These are phyloP conservation scores for Epichloe bromicola DNA, from an alignment of 2,329 filamentous ascomycete species.

Conservation along the genomic window DNA sequence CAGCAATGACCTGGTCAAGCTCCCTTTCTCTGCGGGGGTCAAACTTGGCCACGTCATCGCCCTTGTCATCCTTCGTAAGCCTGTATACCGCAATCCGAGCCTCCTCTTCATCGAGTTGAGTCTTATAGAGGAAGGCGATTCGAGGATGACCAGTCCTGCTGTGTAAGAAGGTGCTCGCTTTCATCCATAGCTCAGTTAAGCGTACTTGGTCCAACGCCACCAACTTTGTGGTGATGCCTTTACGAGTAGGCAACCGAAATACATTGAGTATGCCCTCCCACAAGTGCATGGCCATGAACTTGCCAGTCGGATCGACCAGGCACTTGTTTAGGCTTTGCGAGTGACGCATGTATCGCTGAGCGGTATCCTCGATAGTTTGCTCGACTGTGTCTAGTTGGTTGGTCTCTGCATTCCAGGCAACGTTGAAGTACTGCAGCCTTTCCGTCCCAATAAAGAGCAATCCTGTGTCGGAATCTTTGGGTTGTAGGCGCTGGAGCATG, in stretches of 20 bases:
- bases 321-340: conserved; percentile 74
- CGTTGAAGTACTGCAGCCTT: conserved; percentile 78
- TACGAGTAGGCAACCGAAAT: conserved; percentile 35
- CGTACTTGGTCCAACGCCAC: conserved; percentile 41
- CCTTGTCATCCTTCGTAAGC: conserved; percentile 44
- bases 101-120: conserved; percentile 36
- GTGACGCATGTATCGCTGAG: conserved; percentile 54
- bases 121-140: conserved; percentile 46
- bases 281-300: conserved; percentile 43
- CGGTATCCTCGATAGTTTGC: conserved; percentile 37
- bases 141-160: conserved; percentile 45
- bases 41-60: conserved; percentile 39
- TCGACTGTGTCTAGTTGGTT: conserved; percentile 38
- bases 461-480: conserved; percentile 61
- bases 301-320: conserved; percentile 67
- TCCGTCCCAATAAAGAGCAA: conserved; percentile 89
- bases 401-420: conserved; percentile 60
- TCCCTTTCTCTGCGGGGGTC: conserved; percentile 42
- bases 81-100: conserved; percentile 46
- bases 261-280: conserved; percentile 49
- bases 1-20: conserved; percentile 37
- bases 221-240: conserved; percentile 30
- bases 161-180: conserved; percentile 42
- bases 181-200: conserved; percentile 47
- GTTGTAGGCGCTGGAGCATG: conserved; percentile 69